A percentile compares a stretch with the other conserved stretches of the same genome.
phyloP scores from a whole-genome alignment of 1,284 basidiomycete species.

The Fistulina hepatica region DNA sequence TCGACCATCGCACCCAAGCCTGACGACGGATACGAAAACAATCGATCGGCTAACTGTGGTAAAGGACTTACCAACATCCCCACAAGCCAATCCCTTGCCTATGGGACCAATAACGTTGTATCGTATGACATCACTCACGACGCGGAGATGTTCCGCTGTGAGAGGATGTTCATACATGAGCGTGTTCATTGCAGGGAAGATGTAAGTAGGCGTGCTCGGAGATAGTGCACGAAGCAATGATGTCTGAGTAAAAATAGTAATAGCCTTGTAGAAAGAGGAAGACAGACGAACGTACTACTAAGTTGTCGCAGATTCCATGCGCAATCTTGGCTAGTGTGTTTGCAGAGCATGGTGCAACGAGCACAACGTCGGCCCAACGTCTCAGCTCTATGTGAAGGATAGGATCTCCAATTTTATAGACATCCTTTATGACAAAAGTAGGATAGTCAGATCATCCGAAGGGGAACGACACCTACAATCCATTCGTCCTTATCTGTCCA shows the following conservation, averaged over 20 bases:
- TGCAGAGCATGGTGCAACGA: slow-evolving; percentile 91
- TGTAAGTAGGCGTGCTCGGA: slow-evolving; percentile 70
- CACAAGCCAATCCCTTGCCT: slow-evolving; percentile 82
- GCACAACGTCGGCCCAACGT: slow-evolving; percentile 91
- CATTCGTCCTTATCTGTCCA: slow-evolving; percentile 95
- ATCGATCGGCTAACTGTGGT: background rate
- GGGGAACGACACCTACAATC: slow-evolving; percentile 39
- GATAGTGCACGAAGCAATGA: slow-evolving; percentile 82
- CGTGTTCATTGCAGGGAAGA: slow-evolving; percentile 99
- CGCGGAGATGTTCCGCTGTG: slow-evolving; percentile 69
- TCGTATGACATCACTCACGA: slow-evolving; percentile 61
- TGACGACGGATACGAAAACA: slow-evolving; percentile 20
- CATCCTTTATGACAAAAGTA: slow-evolving; percentile 30
- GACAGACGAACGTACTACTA: slow-evolving; percentile 46
- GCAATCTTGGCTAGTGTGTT: slow-evolving; percentile 93
- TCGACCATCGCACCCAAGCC: slow-evolving; percentile 90
- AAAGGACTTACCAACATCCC: slow-evolving; percentile 65
- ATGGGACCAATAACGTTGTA: slow-evolving; percentile 83
- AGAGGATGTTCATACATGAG: slow-evolving; percentile 95
- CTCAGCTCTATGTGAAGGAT: slow-evolving; percentile 95
- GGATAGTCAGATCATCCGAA: too few species aligned
- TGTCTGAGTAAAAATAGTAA: slow-evolving; percentile 41
- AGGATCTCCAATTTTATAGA: slow-evolving; percentile 74
- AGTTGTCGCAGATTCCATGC: slow-evolving; percentile 82
- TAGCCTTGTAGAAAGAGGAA: slow-evolving; percentile 1